Evolutionary conservation across 345 rosid species (phyloP), one percentile per base, ranked within the genome.

Genomic region (Draba incana): DNA sequence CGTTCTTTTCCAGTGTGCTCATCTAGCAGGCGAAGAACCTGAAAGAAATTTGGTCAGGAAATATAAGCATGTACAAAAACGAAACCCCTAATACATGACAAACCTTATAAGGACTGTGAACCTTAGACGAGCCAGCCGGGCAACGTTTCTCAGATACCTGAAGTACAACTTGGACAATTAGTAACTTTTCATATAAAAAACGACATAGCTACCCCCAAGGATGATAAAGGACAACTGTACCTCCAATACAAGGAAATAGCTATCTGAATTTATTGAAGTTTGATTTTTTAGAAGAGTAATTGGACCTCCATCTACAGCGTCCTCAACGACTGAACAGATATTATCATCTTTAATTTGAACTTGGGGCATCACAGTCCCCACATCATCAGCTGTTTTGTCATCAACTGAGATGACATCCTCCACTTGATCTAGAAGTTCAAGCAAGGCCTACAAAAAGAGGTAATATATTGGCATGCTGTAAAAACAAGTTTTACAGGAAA

Each of bases 21-120:
- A 66, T 89, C 84, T 78, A 94, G 79, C 72, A 94, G 65, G 68
- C 95, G 93, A 82, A 94, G 92, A 77, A 84, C 97, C 99, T 94
- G 84, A 66, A 77, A 82, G 61, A 62, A 80, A 62, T 45, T 48
- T 20, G 20, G 69, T 80, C 64, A 76, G 58, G 27, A 76, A 43
- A 35, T 58, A 59, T 48, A 42, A 42, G 25, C 52, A 47, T 64
- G 55, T 49, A 49, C 51, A 64, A 51, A 38, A 35, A 64, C 57
- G 15, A 49, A 57, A 48, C 45, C 24, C 7, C 35, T 0, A 42
- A 53, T 69, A 70, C 54, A 31, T 20, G 52, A 68, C 57, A 75
- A 35, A 94, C 99, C 99, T 94, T 94, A 75, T 81, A 78, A 14
- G 84, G 83, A 67, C 76, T 66, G 30, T 75, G 80, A 60, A 72